These are phyloP conservation scores for Suhomyces kilbournensis DNA, from an alignment of 805 yeast species.

Conservation along the genomic window DNA sequence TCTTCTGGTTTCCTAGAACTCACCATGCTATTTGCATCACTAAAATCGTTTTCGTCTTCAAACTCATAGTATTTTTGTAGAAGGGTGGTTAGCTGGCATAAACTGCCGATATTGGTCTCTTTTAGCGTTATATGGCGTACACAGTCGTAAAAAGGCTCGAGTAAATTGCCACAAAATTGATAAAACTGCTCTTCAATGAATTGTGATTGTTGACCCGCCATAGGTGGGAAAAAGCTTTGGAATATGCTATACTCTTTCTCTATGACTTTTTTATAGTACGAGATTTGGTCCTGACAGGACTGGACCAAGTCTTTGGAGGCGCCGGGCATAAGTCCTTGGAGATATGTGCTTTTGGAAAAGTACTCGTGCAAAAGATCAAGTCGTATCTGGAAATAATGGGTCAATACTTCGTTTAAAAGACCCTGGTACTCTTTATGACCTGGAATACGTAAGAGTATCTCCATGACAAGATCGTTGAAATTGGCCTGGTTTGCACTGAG, in stretches of 20 bases:
- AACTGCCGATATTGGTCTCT: conserved; percentile 61
- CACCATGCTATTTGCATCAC: neutral
- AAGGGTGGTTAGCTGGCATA: conserved; percentile 75
- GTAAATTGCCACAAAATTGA: conserved; percentile 57
- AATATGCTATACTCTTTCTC: conserved; percentile 63
- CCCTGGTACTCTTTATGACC: conserved; percentile 59
- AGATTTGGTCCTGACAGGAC: conserved; percentile 58
- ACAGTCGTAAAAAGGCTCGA: conserved; percentile 77
- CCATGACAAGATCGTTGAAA: conserved; percentile 33
- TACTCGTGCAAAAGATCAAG: conserved; percentile 44
- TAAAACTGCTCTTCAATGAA: conserved; percentile 35
- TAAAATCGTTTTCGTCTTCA: conserved; percentile 36
- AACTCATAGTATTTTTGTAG: conserved; percentile 65
- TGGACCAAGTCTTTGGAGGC: conserved; percentile 44
- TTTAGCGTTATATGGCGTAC: conserved; percentile 64
- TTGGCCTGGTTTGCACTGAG: conserved; percentile 14
- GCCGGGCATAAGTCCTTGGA: neutral
- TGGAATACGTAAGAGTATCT: conserved; percentile 36
- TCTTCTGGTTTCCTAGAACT: conserved; percentile 14
- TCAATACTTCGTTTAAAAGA: conserved; percentile 60
- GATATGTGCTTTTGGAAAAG: conserved; percentile 23
- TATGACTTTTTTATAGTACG: conserved; percentile 57
- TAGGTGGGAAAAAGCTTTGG: conserved; percentile 43
- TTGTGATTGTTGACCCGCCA: neutral
- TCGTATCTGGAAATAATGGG: conserved; percentile 61